Evolutionary conservation across 495 filamentous ascomycete genomes (phyloP), one percentile per base, ranked within the genome.

Genomic region (Penicillium diatomitis): DNA sequence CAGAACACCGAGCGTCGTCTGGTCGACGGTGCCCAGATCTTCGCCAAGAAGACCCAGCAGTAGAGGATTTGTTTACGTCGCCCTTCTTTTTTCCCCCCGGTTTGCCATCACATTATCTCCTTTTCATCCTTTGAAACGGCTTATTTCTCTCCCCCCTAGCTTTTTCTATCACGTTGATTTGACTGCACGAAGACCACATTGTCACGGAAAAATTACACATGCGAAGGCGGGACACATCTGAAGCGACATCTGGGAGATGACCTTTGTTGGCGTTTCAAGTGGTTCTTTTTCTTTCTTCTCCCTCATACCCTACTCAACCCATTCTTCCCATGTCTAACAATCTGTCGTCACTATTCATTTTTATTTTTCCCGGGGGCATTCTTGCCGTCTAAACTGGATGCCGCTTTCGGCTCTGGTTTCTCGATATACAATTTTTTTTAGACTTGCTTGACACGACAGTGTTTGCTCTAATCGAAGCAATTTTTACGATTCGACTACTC

Each of bases 1-100:
- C 70, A 84, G 60, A 98, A 98, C 74, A 82, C 73, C 6, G 92
- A 98, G 81, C 79, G 92, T 54, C 78, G 90, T 46, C 79, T 98
- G 54, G 76, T 86, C 32, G 90, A 96, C 54, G 84, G 85, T 52
- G 80, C 80, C 50, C 82, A 85, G 67, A 60, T 71, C 47, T 84
- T 83, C 52, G 70, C 69, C 52, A 77, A 74, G 69, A 74, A 69
- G 39, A 38, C 41, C 54, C 64, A 68, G 48, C 58, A 67, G 63
- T 70, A 66, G 56, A 62, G 59, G 60, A 54, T 61, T 53, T 51
- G 27, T 51, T 33, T 9, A 20, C 20, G 20, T 20, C 20, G 2
- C 20, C 27, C 44, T 53, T 49, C 46, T 58, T 35, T 49, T 48
- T 51, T 27, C 44, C 20, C 20, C 20, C 20, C 20, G 20, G 20